Evolutionary conservation across 2,329 filamentous ascomycete genomes (phyloP).

Genomic region (Dothiorella sarmentorum): DNA sequence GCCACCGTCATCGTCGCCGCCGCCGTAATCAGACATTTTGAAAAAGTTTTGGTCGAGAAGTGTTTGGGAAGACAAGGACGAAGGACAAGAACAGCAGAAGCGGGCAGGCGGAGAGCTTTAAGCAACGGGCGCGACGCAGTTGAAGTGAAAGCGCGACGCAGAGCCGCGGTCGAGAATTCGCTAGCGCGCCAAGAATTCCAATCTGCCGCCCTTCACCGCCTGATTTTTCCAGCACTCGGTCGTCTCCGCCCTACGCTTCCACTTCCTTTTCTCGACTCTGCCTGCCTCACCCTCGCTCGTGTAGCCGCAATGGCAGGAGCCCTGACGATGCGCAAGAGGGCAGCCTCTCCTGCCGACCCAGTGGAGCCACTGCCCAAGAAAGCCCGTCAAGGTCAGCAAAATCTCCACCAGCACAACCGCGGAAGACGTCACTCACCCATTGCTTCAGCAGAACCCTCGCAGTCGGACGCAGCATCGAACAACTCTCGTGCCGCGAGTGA

Average conservation of each 20-base stretch:
- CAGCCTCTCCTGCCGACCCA: background rate
- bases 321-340: background rate
- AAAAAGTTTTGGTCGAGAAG: background rate
- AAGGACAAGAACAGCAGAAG: background rate
- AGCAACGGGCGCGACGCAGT: background rate
- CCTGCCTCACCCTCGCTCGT: background rate
- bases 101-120: background rate
- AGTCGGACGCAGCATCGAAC: slow-evolving; percentile 5
- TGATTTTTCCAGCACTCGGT: slow-evolving; percentile 2
- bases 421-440: slow-evolving; percentile 4
- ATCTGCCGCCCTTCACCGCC: slow-evolving; percentile 3
- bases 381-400: slow-evolving; percentile 25
- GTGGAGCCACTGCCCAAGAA: slow-evolving; percentile 24
- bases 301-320: background rate
- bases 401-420: background rate
- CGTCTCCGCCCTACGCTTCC: background rate
- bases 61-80: background rate
- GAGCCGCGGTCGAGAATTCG: slow-evolving; percentile 15
- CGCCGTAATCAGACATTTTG: slow-evolving; percentile 47
- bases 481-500: background rate
- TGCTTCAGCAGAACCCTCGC: background rate
- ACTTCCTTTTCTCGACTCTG: background rate
- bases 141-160: slow-evolving; percentile 11
- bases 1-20: slow-evolving; percentile 36
- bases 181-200: slow-evolving; percentile 1